Conservation (phyloP, 331 rosid genomes). For the Stylosanthes scabra region DNA sequence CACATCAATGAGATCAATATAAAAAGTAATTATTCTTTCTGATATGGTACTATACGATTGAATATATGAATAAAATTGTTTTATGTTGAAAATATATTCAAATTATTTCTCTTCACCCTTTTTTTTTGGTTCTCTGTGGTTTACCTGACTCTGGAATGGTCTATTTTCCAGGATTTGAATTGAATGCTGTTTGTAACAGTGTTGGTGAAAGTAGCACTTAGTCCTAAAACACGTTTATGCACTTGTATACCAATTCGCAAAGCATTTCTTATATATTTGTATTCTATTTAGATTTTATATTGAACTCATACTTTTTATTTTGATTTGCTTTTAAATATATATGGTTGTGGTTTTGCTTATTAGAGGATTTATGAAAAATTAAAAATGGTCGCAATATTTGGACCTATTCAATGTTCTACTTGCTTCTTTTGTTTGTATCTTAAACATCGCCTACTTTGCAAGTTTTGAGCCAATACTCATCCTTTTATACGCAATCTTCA, state of each 20-base stretch:
- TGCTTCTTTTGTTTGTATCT: neutral
- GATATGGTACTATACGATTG: no score
- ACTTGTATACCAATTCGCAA: neutral
- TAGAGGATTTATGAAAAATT: no score
- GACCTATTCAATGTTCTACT: neutral
- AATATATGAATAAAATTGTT: no score
- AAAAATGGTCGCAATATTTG: neutral
- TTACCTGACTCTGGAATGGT: neutral
- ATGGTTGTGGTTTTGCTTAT: neutral
- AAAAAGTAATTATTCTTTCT: no score
- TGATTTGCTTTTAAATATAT: neutral
- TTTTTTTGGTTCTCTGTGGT: neutral
- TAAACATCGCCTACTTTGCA: neutral
- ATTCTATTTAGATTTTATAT: no score
- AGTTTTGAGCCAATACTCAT: neutral
- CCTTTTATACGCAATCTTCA: no score
- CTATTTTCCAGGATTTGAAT: conserved; percentile 11
- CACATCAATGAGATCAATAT: no score
- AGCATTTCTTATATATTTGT: no score
- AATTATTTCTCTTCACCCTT: neutral
- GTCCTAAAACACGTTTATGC: neutral
- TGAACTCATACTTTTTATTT: no score
- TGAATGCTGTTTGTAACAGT: neutral
- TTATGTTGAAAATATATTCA: no score
- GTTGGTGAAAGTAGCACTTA: neutral